Conservation (phyloP, 257 asterid genomes). For the Ophiorrhiza pumila region DNA sequence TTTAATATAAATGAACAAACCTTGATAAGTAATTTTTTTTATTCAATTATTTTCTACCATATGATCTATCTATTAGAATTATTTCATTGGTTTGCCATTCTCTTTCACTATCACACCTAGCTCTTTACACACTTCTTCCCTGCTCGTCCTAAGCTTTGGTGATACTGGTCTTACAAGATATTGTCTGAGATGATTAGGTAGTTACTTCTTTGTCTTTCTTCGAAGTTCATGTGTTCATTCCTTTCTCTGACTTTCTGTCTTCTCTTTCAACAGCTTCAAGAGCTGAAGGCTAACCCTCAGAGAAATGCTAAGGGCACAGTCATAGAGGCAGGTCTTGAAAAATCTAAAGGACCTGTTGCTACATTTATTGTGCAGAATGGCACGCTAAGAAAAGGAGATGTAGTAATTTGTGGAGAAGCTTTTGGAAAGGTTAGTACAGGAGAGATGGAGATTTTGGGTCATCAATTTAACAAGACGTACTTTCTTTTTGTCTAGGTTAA, state of each 20-base stretch:
- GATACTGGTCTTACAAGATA: not conserved
- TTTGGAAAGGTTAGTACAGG: constrained; percentile 85
- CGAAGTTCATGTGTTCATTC: not conserved
- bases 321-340: constrained; percentile 96
- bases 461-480: constrained; percentile 4
- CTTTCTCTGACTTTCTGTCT: not conserved
- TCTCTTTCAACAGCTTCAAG: constrained; percentile 63
- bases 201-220: constrained; percentile 7
- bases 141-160: not conserved
- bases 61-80: too few species aligned
- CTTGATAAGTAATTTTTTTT: not conserved
- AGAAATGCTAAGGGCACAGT: constrained; percentile 93
- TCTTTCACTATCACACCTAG: not conserved
- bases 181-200: constrained; percentile 4
- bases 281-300: constrained; percentile 95
- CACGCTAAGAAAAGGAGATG: constrained; percentile 80
- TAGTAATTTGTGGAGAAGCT: constrained; percentile 90
- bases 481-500: not conserved
- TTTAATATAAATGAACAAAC: not conserved
- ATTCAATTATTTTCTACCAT: too few species aligned
- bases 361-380: constrained; percentile 98
- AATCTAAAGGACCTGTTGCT: constrained; percentile 89
- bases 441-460: constrained; percentile 15
- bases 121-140: not conserved
- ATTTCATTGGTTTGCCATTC: not conserved